Base-by-base conservation (phyloP, 2,329 filamentous ascomycete species). In the Amauroascus niger region DNA sequence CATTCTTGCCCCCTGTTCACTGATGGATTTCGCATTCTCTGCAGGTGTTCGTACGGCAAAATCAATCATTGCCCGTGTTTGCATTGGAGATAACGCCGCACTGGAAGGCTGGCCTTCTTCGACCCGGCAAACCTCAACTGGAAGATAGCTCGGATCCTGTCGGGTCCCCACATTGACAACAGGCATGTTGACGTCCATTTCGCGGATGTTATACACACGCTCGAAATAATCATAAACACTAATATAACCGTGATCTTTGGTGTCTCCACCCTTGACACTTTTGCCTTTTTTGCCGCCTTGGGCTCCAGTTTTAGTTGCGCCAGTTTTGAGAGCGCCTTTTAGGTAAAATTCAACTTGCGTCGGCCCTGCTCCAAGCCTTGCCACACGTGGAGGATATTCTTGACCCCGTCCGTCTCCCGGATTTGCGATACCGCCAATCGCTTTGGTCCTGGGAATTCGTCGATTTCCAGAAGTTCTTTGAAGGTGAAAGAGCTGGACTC, bases 1-100 rank as follows among this genome's bases (percentile, higher is more conserved):
- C 4, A 80, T 70, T 16, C 71, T 54, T 1, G 61, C 59, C n/a
- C 80, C 84, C 7, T 76, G 74, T 0, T 66, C 75, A 1, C 77
- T 74, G 60, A 93, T 84, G 0, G 83, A 85, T 1, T 74, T 64
- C 0, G 83, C 86, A 59, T 91, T 94, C 5, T 76, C 71, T 1
- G 75, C 75, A 0, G 87, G 87, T 0, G 71, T 71, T 3, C 84
- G 78, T 53, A 84, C 87, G 1, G 88, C 84, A 64, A 88, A 87
- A 0, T 70, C 70, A 44, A 91, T 81, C 87, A 93, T 90, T 0
- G 71, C 62, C 0, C 77, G 74, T 0, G 84, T 86, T 63, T 91
- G 84, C 0, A 74, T 67, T 0, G 76, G 71, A 0, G 66, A 75
- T 14, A 90, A 72, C 61, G 82, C 81, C 3, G 77, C 70, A 37